Conservation (phyloP, 371 early-diverging fungal genomes). For the Mucor ambiguus region DNA sequence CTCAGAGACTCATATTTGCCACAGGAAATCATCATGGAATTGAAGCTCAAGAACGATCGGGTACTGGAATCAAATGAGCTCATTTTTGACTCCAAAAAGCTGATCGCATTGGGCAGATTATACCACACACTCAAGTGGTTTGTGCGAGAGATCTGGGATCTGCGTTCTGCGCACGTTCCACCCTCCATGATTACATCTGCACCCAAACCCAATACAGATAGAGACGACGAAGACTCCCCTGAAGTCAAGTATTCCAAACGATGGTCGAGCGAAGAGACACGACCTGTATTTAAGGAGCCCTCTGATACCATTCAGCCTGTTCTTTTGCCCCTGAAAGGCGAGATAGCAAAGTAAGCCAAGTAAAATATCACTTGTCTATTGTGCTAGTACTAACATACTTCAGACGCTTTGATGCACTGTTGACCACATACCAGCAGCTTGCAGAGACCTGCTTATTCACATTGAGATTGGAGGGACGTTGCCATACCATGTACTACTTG, state of each 20-base stretch:
- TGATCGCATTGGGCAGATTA: constrained; percentile 75
- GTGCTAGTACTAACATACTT: not conserved
- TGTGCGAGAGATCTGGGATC: constrained; percentile 68
- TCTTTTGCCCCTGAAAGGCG: constrained; percentile 41
- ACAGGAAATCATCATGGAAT: constrained; percentile 80
- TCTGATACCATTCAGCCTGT: constrained; percentile 14
- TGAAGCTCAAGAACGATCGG: constrained; percentile 80
- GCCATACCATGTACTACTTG: constrained; percentile 86
- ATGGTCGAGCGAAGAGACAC: constrained; percentile 28
- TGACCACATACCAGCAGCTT: constrained; percentile 68
- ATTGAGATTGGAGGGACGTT: constrained; percentile 81
- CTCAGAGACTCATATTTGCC: not conserved
- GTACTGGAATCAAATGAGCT: constrained; percentile 80
- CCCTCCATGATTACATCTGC: constrained; percentile 23
- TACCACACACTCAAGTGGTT: constrained; percentile 86
- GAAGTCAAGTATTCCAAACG: constrained; percentile 24
- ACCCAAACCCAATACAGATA: constrained; percentile 21
- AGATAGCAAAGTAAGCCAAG: constrained; percentile 37
- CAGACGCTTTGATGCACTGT: constrained; percentile 57
- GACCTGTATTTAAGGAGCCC: not conserved
- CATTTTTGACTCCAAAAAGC: constrained; percentile 79
- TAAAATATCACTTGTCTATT: not conserved
- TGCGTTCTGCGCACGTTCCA: constrained; percentile 39
- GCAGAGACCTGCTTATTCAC: constrained; percentile 82
- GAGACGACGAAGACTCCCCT: constrained; percentile 25